Evolutionary conservation across 73 alveolate genomes (phyloP), one percentile per base, ranked within the genome.

Genomic region (Halteria grandinella): DNA sequence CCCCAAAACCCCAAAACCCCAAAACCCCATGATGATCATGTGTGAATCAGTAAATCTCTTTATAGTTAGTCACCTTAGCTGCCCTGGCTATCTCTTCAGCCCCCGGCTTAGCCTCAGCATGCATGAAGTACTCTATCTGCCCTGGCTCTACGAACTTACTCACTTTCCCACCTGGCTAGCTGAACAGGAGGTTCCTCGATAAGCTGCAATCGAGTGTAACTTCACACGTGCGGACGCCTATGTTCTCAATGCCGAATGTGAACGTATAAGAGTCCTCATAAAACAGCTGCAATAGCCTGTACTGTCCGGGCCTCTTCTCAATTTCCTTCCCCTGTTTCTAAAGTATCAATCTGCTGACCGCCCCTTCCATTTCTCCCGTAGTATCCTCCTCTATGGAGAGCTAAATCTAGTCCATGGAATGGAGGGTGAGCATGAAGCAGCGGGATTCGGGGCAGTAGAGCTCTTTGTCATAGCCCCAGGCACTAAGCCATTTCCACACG

Each of bases 381-480:
- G n/a, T n/a, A n/a, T n/a, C n/a, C n/a, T n/a, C n/a, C n/a, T n/a
- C n/a, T n/a, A n/a, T n/a, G n/a, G n/a, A n/a, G n/a, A n/a, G n/a
- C n/a, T n/a, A n/a, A n/a, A n/a, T n/a, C n/a, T n/a, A n/a, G n/a
- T n/a, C n/a, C n/a, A n/a, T n/a, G n/a, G 91, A 54, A 25, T 90
- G 97, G 71, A 90, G 20, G 18, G 92, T 60, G 49, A 90, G 50
- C 79, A 86, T 74, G 70, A 90, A 90, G 27, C 82, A 40, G 41
- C 94, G 59, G 34, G 86, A 78, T 49, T 84, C 69, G 25, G 55
- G 39, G 31, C 87, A 79, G 54, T 85, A 89, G 29, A 89, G 69
- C 37, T 86, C 76, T 34, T 70, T 37, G 43, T 85, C 97, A 73
- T 85, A 85, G 36, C 97, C 97, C 52, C 78, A 77, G 36, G 60